Conservation (phyloP, 1,284 basidiomycete species). For the Ustilago curta region DNA sequence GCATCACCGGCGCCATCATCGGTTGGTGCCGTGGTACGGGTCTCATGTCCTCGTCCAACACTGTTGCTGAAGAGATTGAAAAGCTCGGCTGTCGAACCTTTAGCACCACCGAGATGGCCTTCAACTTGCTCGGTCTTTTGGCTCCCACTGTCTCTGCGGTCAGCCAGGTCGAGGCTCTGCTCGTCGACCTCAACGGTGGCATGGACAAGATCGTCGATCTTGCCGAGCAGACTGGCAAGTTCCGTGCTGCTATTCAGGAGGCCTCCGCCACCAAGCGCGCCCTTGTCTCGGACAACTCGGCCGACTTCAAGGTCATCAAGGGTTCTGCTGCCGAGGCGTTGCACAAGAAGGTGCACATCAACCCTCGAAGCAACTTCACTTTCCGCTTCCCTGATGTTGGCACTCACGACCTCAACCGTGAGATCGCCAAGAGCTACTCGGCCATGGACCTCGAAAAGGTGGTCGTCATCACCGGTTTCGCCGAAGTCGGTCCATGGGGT, state of each 20-base stretch:
- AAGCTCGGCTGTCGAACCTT: constrained; percentile 94
- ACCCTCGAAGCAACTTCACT: constrained; percentile 96
- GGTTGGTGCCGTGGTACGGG: constrained; percentile 90
- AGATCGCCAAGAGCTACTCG: constrained; percentile 73
- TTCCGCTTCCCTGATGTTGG: constrained; percentile 87
- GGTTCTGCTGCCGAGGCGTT: constrained; percentile 92
- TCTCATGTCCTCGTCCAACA: constrained; percentile 94
- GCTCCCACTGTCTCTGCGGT: constrained; percentile 99
- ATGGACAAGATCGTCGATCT: constrained; percentile 72
- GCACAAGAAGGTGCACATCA: constrained; percentile 89
- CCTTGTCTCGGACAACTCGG: constrained; percentile 90
- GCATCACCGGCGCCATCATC: constrained; percentile 96
- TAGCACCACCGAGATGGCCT: constrained; percentile 99
- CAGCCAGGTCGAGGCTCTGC: constrained; percentile 98
- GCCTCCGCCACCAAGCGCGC: constrained; percentile 92
- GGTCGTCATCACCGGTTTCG: constrained; percentile 93
- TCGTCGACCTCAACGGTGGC: constrained; percentile 88
- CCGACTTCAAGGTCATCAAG: constrained; percentile 91
- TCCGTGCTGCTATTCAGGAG: constrained; percentile 80
- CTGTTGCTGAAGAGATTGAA: constrained; percentile 93
- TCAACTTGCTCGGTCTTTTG: constrained; percentile 97
- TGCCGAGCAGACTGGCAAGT: constrained; percentile 70
- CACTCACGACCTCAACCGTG: constrained; percentile 74
- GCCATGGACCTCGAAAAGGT: constrained; percentile 92
- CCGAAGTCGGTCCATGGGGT: constrained; percentile 98